Evolutionary conservation across 2,329 filamentous ascomycete species (phyloP), one percentile per base, ranked within the genome.

Genomic region (Arthrobotrys conoides): DNA sequence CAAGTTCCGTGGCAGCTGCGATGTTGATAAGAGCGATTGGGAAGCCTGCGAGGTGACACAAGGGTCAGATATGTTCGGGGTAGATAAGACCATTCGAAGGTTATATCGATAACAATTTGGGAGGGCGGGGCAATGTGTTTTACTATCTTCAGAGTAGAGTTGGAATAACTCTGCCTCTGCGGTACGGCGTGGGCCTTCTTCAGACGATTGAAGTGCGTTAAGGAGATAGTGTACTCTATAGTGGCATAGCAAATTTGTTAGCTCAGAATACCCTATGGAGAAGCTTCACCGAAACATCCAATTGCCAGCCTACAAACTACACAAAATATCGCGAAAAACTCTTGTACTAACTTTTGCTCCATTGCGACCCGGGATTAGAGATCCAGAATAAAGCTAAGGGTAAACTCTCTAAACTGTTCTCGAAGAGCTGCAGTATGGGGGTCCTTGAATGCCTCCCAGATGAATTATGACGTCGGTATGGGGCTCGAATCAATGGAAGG

Each of bases 131-230:
- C 38, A 36, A 14, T 44, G 59, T 63, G 20, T 63, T 79, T 63
- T 69, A 82, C 81, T 70, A 82, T 88, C 87, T 82, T 90, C 88
- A 79, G 87, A 84, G 83, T 92, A 91, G 80, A 92, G 89, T 80
- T 89, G 89, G 84, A 90, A 90, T 65, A 97, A 89, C 82, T 93
- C 92, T 83, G 91, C 88, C 86, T 99, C 96, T 82, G 96, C 96
- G 84, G 92, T 90, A 84, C 93, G 94, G 84, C 95, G 91, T 72
- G 92, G 91, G 70, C 86, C 90, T 84, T 95, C 91, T 76, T 91
- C 89, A 78, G 92, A 83, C 80, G 91, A 91, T 86, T 97, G 93
- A 63, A 94, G 97, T 85, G 94, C 93, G 83, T 91, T 90, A 81
- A 99, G 91, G 84, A 98, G 89, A 85, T 91, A 91, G 82, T 96